Evolutionary conservation across 148 eudicot species (phyloP), one percentile per base, ranked within the genome.

Genomic region (Rhododendron mucronatum): DNA sequence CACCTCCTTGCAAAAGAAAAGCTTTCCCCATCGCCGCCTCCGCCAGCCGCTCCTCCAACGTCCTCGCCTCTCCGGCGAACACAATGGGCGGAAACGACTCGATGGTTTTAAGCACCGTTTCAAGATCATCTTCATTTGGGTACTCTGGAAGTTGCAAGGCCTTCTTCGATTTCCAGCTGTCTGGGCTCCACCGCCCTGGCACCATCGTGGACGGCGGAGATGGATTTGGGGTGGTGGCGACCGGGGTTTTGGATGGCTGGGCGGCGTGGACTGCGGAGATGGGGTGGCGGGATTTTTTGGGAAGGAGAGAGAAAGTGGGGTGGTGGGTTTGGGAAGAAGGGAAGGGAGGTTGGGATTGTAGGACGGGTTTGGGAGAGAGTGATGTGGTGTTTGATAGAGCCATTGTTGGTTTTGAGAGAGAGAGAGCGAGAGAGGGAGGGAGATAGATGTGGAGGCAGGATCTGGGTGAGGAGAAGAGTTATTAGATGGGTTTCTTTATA

Each of bases 21-120:
- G 94, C 96, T n/a, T 89, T 89, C 15, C 96, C 96, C 71, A 92
- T 79, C 0, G 95, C 95, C 11, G 94, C 95, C 85, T 93, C 90
- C 0, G 87, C 96, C n/a, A 94, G 89, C 84, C 87, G 84, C 59
- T 93, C 95, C 61, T 94, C 96, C 8, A 94, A 92, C 30, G 67
- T 92, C 45, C 95, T 67, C 0, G 94, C 94, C 84, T 94, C 96
- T 0, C 96, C 95, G 4, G 96, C 96, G 44, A 94, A 94, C 0
- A 93, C 96, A 41, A 94, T 89, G 2, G 94, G 96, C 0, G 96
- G 96, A 79, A 92, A 93, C 12, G 94, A 85, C 33, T 89, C 90
- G 1, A 93, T 89, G 50, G 92, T 89, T 33, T 93, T 87, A 23
- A 94, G 84, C 18, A 93, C 96, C 30, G 88, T 57, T 9, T 89